Evolutionary conservation across 192 early-diverging fungal species (phyloP).

Genomic region (Gryganskiella cystojenkinii): DNA sequence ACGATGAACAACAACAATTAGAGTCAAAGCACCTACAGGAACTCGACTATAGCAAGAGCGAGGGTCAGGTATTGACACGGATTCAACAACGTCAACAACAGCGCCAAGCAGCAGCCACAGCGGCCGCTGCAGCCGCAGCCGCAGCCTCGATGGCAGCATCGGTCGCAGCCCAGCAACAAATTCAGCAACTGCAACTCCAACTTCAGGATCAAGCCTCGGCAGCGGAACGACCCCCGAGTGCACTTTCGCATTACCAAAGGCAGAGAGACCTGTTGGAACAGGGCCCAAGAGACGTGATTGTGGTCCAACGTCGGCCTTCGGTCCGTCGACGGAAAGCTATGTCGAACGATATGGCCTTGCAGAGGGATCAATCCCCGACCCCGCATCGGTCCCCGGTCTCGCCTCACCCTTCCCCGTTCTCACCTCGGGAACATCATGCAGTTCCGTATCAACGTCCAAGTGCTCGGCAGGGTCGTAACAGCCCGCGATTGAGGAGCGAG

Average conservation of each 20-base stretch:
- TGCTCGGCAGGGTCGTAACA: not conserved
- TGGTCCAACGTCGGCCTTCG: too few species aligned
- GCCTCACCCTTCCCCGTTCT: not conserved
- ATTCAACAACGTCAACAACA: not conserved
- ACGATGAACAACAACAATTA: conserved; percentile 10
- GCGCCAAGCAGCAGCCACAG: not conserved
- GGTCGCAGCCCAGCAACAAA: not conserved
- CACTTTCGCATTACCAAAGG: too few species aligned
- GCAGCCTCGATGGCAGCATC: not conserved
- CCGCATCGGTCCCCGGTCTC: not conserved
- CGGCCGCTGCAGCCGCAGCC: not conserved
- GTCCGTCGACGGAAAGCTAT: conserved; percentile 12
- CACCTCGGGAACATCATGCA: not conserved
- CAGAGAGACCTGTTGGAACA: too few species aligned
- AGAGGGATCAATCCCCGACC: conserved; percentile 35
- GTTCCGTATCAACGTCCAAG: not conserved
- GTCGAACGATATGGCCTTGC: conserved; percentile 8
- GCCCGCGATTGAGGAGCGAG: conserved; percentile 18
- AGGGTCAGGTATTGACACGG: not conserved
- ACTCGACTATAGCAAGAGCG: conserved; percentile 1
- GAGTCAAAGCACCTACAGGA: not conserved
- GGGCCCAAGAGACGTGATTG: too few species aligned
- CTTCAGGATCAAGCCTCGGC: conserved; percentile 5
- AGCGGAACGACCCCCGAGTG: too few species aligned
- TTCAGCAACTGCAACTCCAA: not conserved